phyloP scores from a whole-genome alignment of 805 yeast genomes.

The Pichia thaimueangensis region DNA sequence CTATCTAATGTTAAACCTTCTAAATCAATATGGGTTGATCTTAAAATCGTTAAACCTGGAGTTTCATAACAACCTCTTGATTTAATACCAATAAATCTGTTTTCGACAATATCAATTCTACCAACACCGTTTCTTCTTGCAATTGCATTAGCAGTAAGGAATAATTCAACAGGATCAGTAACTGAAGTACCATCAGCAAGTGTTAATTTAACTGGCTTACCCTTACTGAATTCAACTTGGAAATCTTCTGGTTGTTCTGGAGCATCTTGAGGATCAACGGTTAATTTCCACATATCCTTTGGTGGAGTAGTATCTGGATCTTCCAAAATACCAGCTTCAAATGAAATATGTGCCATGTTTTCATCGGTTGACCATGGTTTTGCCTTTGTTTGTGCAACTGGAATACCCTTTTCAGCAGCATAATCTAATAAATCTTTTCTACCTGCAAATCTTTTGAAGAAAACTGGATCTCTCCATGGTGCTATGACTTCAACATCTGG shows the following conservation, averaged over 20 bases:
- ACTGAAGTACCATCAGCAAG: constrained; percentile 52
- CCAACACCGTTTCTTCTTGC: constrained; percentile 99
- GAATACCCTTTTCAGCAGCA: constrained; percentile 86
- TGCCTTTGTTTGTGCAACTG: constrained; percentile 95
- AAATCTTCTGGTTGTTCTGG: constrained; percentile 91
- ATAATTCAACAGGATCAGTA: constrained; percentile 87
- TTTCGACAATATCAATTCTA: constrained; percentile 97
- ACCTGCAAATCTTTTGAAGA: constrained; percentile 94
- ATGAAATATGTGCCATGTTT: constrained; percentile 97
- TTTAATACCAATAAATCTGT: constrained; percentile 97
- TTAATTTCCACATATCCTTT: constrained; percentile 99
- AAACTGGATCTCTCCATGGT: constrained; percentile 98
- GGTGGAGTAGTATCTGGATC: constrained; percentile 99
- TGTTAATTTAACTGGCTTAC: constrained; percentile 78
- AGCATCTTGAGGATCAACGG: constrained; percentile 92
- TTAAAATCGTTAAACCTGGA: constrained; percentile 92
- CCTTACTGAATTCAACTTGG: constrained; percentile 73
- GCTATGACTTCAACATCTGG: constrained; percentile 97
- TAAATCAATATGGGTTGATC: constrained; percentile 90
- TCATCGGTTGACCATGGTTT: constrained; percentile 99
- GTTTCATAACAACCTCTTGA: constrained; percentile 99
- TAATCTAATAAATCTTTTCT: constrained; percentile 93
- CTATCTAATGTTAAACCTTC: constrained; percentile 97
- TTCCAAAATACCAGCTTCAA: constrained; percentile 98
- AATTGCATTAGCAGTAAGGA: constrained; percentile 85